phyloP scores from a whole-genome alignment of 2,329 filamentous ascomycete species.

The Neoscytalidium dimidiatum region DNA sequence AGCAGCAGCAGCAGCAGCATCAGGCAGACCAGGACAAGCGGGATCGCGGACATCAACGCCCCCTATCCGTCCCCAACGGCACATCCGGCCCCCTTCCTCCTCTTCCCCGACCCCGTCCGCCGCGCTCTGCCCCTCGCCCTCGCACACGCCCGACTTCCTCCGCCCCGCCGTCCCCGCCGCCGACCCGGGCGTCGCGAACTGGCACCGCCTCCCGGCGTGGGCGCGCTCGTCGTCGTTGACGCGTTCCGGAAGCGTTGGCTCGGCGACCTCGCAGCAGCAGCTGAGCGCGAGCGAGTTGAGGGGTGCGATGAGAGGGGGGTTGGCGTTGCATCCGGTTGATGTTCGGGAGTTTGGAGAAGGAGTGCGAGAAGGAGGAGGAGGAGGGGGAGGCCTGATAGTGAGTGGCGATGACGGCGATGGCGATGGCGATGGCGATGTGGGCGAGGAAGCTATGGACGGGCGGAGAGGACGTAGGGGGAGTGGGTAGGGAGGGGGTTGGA shows the following conservation, averaged over 20 bases:
- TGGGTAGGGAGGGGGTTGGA: too few relatives aligned
- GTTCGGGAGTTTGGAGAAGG: background rate
- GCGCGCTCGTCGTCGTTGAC: background rate
- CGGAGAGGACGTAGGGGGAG: background rate
- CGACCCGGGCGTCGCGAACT: slow-evolving; percentile 4
- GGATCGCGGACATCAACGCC: too few relatives aligned
- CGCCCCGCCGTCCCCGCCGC: background rate
- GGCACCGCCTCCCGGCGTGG: slow-evolving; percentile 13
- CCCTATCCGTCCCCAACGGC: too few relatives aligned
- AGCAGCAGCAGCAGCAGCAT: too few relatives aligned
- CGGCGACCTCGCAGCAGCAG: background rate
- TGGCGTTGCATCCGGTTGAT: slow-evolving; percentile 9
- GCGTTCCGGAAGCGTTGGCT: background rate
- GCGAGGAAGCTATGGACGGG: background rate
- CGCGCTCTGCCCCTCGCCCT: background rate
- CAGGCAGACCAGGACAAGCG: too few relatives aligned
- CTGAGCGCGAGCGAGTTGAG: background rate
- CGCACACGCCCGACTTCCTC: background rate
- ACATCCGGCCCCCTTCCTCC: background rate
- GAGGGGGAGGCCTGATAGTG: background rate
- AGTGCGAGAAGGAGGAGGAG: background rate
- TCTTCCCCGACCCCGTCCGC: background rate
- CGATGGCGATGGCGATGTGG: background rate
- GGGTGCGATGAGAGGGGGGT: slow-evolving; percentile 3
- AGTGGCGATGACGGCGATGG: background rate